These are phyloP conservation scores for Cyphellophora europaea DNA, from an alignment of 2,329 filamentous ascomycete genomes.

Conservation along the genomic window DNA sequence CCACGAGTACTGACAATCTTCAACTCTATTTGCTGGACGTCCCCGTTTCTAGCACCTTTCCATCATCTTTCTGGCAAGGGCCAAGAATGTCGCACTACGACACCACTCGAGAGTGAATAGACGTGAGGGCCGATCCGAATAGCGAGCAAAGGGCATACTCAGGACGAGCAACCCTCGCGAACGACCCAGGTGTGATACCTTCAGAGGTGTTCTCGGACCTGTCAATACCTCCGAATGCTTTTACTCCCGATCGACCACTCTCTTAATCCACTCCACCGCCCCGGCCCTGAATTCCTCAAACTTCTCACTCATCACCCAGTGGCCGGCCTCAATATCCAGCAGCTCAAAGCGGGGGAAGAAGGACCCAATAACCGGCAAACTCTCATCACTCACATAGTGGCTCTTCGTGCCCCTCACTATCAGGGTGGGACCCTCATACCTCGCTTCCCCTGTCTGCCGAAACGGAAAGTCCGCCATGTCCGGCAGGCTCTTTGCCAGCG, in stretches of 20 bases:
- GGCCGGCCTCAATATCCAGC: conserved; percentile 31
- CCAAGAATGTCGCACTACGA: too few species aligned
- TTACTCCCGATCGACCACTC: conserved; percentile 14
- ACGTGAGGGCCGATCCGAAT: too few species aligned
- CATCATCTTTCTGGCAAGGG: too few species aligned
- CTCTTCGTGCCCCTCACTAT: conserved; percentile 51
- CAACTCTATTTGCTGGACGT: too few species aligned
- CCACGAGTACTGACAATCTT: too few species aligned
- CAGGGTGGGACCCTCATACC: conserved; percentile 69
- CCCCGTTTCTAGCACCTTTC: too few species aligned
- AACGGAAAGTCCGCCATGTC: conserved; percentile 86
- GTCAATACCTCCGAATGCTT: too few species aligned
- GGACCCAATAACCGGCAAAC: conserved; percentile 28
- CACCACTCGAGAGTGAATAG: too few species aligned
- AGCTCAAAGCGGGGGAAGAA: conserved; percentile 33
- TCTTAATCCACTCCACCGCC: conserved; percentile 18
- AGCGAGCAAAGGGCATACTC: too few species aligned
- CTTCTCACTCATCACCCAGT: conserved; percentile 37
- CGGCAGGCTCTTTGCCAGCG: conserved; percentile 57
- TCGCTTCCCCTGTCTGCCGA: conserved; percentile 55
- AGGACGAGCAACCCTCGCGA: too few species aligned
- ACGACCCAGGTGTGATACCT: too few species aligned
- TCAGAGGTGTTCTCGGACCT: too few species aligned
- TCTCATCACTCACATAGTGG: conserved; percentile 30
- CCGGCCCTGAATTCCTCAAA: conserved; percentile 32